Conservation (phyloP, 78 protist genomes). For the Planoprotostelium fungivorum region DNA sequence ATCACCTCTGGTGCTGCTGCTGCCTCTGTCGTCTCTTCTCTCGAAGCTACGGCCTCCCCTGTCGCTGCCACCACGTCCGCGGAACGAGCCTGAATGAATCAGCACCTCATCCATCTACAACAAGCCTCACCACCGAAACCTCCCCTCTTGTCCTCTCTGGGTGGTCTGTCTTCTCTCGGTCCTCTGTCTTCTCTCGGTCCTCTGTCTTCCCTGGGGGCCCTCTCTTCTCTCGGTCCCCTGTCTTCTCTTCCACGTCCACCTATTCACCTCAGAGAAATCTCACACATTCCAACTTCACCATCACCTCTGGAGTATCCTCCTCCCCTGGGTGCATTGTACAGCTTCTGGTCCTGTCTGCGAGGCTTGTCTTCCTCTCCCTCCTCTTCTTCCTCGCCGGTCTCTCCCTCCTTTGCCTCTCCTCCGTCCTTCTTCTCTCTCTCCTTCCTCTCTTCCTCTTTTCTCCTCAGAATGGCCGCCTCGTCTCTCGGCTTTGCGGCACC, state of each 20-base stretch:
- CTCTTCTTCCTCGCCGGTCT: background rate
- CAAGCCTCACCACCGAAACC: background rate
- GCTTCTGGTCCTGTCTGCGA: background rate
- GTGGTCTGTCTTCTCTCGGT: background rate
- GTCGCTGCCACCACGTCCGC: background rate
- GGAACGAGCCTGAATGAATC: background rate
- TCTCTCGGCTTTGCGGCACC: background rate
- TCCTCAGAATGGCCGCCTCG: background rate
- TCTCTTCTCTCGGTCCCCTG: background rate
- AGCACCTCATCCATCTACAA: background rate
- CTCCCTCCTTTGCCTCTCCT: background rate
- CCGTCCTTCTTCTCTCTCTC: background rate
- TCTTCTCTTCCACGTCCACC: background rate
- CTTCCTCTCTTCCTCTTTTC: background rate
- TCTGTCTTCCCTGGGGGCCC: background rate
- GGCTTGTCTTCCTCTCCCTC: background rate
- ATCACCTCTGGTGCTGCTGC: background rate
- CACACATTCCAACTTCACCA: too few relatives aligned
- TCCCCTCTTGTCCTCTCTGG: background rate
- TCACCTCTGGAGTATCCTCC: background rate
- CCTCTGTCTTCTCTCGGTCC: background rate
- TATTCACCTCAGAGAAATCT: background rate
- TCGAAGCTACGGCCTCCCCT: background rate
- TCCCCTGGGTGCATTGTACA: background rate
- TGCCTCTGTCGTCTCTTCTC: background rate